phyloP scores from a whole-genome alignment of 2,329 filamentous ascomycete genomes.

The Talaromyces sp. region DNA sequence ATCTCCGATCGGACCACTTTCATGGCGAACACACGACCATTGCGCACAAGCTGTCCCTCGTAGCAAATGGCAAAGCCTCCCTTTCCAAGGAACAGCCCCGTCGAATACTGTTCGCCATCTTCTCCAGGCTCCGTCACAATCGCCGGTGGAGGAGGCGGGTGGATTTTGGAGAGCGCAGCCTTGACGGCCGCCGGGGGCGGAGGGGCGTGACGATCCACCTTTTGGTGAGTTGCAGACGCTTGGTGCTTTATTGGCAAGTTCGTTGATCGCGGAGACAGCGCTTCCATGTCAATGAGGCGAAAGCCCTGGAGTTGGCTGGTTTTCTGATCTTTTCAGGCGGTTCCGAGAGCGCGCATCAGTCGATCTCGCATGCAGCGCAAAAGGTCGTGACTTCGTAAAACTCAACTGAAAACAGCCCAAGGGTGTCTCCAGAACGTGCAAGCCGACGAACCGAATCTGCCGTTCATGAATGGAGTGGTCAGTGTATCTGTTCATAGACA shows the following conservation, averaged over 20 bases:
- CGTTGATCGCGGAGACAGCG: conserved; percentile 43
- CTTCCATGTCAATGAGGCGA: conserved; percentile 35
- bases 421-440: background rate
- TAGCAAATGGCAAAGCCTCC: conserved; percentile 48
- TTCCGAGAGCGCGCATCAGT: background rate
- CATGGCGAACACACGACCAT: conserved; percentile 43
- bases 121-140: conserved; percentile 40
- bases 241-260: conserved; percentile 42
- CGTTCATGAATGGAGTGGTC: background rate
- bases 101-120: conserved; percentile 40
- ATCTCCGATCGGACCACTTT: conserved; percentile 48
- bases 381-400: background rate
- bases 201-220: conserved; percentile 29
- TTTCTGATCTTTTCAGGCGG: background rate
- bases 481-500: background rate
- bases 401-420: background rate
- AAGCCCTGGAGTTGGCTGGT: background rate
- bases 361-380: background rate
- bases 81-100: conserved; percentile 43
- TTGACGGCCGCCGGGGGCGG: conserved; percentile 23
- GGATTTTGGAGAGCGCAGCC: conserved; percentile 32
- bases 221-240: conserved; percentile 31
- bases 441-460: background rate
- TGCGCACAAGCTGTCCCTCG: conserved; percentile 39
- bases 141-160: conserved; percentile 41